Percentiles rank a stretch among this genome's conserved stretches.
Conservation (phyloP, 208 protist species). For the Strigomonas culicis region DNA sequence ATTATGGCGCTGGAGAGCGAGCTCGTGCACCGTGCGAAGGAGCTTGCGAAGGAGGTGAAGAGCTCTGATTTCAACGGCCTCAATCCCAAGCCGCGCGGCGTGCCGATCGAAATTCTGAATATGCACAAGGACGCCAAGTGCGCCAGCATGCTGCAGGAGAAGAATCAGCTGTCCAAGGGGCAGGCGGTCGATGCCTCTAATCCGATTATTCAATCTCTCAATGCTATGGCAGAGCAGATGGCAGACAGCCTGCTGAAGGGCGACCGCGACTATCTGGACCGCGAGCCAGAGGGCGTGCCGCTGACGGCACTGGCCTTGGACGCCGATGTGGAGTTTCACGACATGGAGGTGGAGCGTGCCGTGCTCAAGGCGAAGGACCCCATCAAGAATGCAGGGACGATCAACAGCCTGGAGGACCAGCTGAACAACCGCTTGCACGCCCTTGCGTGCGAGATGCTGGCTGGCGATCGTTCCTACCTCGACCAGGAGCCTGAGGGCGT, state of each 20-base stretch:
- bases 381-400: conserved; percentile 32
- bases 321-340: conserved; percentile 47
- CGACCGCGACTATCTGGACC: conserved; percentile 67
- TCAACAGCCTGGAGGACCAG: conserved; percentile 56
- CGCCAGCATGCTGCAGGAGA: conserved; percentile 37
- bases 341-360: conserved; percentile 59
- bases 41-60: conserved; percentile 53
- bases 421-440: conserved; percentile 53
- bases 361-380: conserved; percentile 43
- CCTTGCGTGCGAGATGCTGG: conserved; percentile 35
- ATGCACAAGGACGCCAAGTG: conserved; percentile 58
- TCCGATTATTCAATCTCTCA: conserved; percentile 31
- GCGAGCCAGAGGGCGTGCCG: conserved; percentile 64
- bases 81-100: conserved; percentile 34
- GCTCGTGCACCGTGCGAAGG: conserved; percentile 42
- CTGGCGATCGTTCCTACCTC: conserved; percentile 53
- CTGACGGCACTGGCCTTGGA: conserved; percentile 48
- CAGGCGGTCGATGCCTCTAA: conserved; percentile 15
- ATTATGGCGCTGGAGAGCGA: conserved; percentile 51
- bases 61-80: conserved; percentile 44
- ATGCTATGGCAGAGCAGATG: conserved; percentile 35
- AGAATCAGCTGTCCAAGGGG: conserved; percentile 14
- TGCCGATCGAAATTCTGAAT: conserved; percentile 64
- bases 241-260: conserved; percentile 42
- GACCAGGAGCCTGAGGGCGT: conserved; percentile 51